phyloP scores from a whole-genome alignment of 2,329 filamentous ascomycete species.

The Apiospora phragmitis region DNA sequence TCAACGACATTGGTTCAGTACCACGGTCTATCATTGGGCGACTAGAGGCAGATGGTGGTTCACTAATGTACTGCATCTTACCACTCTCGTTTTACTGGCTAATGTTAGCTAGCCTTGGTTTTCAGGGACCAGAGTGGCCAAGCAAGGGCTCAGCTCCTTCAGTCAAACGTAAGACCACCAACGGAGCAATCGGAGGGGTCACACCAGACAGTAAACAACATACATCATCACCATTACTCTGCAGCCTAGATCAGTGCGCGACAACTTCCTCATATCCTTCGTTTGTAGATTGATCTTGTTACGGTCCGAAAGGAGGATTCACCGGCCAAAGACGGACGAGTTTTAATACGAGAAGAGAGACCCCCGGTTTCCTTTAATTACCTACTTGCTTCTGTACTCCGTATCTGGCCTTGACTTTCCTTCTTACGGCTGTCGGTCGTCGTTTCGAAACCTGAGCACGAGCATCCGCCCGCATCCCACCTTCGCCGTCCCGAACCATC shows the following conservation, averaged over 20 bases:
- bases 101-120: not conserved
- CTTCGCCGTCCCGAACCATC: not conserved
- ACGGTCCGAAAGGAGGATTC: not conserved
- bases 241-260: not conserved
- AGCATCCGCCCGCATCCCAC: slow-evolving; percentile 4
- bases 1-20: not conserved
- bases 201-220: not conserved
- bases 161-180: not conserved
- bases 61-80: not conserved
- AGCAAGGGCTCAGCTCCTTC: not conserved
- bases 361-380: not conserved
- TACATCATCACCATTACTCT: not conserved
- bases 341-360: not conserved
- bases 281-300: not conserved
- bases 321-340: not conserved
- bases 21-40: not conserved
- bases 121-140: not conserved
- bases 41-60: not conserved
- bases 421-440: not conserved
- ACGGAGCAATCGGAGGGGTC: not conserved
- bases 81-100: too few relatives aligned
- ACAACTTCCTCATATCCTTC: not conserved
- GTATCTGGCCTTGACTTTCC: not conserved
- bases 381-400: not conserved
- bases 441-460: not conserved